Base-by-base conservation (phyloP, 2,329 filamentous ascomycete genomes). In the Monilinia fructigena region DNA sequence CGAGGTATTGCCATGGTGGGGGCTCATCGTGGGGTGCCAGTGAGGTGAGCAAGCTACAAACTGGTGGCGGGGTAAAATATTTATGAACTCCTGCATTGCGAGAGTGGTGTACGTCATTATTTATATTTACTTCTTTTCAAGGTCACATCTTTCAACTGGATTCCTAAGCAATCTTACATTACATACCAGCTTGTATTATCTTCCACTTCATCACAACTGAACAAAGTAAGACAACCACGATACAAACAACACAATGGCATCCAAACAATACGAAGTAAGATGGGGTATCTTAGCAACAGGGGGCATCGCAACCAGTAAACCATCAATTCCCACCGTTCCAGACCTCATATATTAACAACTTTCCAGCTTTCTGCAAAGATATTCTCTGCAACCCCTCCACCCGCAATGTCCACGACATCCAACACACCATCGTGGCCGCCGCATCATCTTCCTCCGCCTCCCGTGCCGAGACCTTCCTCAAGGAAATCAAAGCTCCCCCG, bases 341-440 rank as follows among this genome's bases (percentile, higher is more conserved):
- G 14, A 60, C 52, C 55, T 68, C 48, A 63, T 20, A 47, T 63
- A 16, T 50, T 66, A 65, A 65, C 62, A 55, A 40, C 40, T 38
- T 16, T 64, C 28, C 65, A 82, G 83, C 75, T 28, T 86, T 89
- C 77, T 82, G 85, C 56, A 85, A 83, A 74, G 89, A 91, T 72
- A 81, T 91, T 56, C 82, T 88, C 66, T 80, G 82, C 66, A 85
- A 89, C 74, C 85, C 88, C 26, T 78, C 80, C 26, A 83, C 82
- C 47, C 86, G 89, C 66, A 80, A 81, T 47, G 85, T 87, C 63
- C 79, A 79, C 45, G 85, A 90, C 70, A 78, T 91, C 72, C 79
- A 82, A 63, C 89, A 91, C 77, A 81, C 80, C 55, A 81, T 91
- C 55, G 81, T 83, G 12, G 88, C 87, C 11, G 88, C 85, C 1